These are phyloP conservation scores for Mycena indigotica DNA, from an alignment of 768 basidiomycete species.

Conservation along the genomic window DNA sequence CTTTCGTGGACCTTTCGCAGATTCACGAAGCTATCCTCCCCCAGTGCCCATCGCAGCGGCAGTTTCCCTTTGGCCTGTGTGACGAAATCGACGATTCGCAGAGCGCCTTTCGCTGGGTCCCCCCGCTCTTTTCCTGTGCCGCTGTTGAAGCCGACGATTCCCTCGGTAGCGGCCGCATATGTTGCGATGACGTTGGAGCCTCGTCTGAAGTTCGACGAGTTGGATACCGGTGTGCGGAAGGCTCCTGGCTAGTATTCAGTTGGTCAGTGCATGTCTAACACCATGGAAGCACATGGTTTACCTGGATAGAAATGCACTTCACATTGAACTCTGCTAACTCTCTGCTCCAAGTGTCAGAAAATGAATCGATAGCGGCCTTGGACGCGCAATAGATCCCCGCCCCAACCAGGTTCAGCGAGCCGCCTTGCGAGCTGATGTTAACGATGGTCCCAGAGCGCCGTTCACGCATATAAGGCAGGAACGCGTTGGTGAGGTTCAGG, in stretches of 20 bases:
- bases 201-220: constrained; percentile 3
- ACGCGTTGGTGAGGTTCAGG: constrained; percentile 32
- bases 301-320: constrained; percentile 21
- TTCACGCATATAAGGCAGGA: constrained; percentile 36
- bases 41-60: constrained; percentile 16
- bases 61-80: not conserved
- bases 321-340: constrained; percentile 20
- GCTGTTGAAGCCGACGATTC: not conserved
- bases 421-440: constrained; percentile 30
- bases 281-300: no score
- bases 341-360: constrained; percentile 4
- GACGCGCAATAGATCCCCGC: constrained; percentile 31
- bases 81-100: constrained; percentile 23
- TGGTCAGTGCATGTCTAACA: no score
- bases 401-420: constrained; percentile 10
- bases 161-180: constrained; percentile 18
- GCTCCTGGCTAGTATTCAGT: constrained; percentile 21
- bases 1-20: constrained; percentile 1
- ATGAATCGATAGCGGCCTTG: constrained; percentile 27
- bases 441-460: constrained; percentile 34
- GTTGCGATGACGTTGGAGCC: constrained; percentile 20
- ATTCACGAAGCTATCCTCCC: constrained; percentile 18
- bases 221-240: constrained; percentile 26
- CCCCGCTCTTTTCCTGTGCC: constrained; percentile 19
- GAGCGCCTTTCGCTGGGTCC: constrained; percentile 23